A percentile compares a stretch with the other conserved stretches of the same genome.
Evolutionary conservation across 2,329 filamentous ascomycete species (phyloP).

Genomic region (Talaromyces verruculosus): DNA sequence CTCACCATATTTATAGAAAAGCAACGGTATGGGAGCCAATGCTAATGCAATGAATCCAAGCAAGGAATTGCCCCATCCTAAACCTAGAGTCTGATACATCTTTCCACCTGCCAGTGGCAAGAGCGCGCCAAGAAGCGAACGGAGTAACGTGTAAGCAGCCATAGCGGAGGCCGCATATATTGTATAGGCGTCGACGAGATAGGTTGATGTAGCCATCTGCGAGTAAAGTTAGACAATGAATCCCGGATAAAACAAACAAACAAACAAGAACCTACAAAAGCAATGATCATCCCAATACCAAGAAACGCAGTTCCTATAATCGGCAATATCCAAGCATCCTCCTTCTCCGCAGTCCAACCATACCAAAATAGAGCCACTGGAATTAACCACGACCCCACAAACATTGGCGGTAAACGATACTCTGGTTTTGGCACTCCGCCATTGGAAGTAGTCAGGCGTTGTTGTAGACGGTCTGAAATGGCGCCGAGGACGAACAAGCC

Average conservation of each 20-base stretch:
- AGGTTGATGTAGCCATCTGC: conserved; percentile 57
- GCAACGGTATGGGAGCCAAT: conserved; percentile 44
- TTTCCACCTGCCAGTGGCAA: conserved; percentile 61
- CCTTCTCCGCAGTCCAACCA: conserved; percentile 57
- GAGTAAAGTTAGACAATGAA: conserved; percentile 17
- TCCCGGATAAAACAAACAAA: conserved; percentile 13
- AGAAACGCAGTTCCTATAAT: conserved; percentile 60
- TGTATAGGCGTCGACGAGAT: conserved; percentile 59
- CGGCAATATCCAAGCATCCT: conserved; percentile 59
- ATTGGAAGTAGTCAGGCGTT: conserved; percentile 35
- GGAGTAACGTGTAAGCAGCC: conserved; percentile 56
- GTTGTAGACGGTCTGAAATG: conserved; percentile 36
- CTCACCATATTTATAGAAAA: conserved; percentile 40
- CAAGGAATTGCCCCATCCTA: conserved; percentile 55
- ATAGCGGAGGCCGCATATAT: conserved; percentile 52
- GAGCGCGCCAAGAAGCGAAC: conserved; percentile 57
- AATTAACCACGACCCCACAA: conserved; percentile 55
- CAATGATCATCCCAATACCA: conserved; percentile 56
- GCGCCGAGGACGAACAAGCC: conserved; percentile 40
- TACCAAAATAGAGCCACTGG: conserved; percentile 59
- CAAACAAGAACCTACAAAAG: conserved; percentile 43
- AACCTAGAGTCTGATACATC: conserved; percentile 49
- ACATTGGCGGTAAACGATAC: conserved; percentile 56
- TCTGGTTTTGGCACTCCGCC: conserved; percentile 50
- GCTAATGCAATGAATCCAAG: conserved; percentile 57